A percentile compares a stretch with the other conserved stretches of the same genome.
Evolutionary conservation across 1,284 basidiomycete species (phyloP).

Genomic region (Anthracocystis panici-leucophaei): DNA sequence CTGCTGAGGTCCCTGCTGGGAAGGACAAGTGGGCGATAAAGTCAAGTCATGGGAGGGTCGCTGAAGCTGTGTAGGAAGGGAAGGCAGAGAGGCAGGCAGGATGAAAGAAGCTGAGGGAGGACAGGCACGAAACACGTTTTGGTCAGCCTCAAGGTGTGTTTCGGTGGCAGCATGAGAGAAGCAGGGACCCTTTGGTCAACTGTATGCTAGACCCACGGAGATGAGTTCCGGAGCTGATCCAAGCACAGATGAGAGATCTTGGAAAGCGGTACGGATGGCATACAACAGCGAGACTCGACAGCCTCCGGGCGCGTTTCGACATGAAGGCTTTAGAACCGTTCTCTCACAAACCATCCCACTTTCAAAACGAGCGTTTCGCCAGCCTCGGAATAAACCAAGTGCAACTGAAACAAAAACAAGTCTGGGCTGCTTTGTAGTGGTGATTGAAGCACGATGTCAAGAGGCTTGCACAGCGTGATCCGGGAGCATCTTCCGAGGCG

Average conservation of each 20-base stretch:
- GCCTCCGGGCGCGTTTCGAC: not conserved
- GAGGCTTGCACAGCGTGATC: too few relatives aligned
- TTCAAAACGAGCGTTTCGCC: too few relatives aligned
- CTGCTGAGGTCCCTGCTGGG: not conserved
- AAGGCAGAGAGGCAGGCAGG: not conserved
- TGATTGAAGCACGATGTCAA: too few relatives aligned
- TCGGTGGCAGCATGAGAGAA: not conserved
- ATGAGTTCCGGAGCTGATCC: conserved; percentile 18
- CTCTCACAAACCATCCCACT: too few relatives aligned
- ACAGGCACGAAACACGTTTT: not conserved
- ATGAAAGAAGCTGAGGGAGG: not conserved
- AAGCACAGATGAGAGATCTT: conserved; percentile 3
- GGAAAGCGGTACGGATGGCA: not conserved
- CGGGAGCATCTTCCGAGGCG: too few relatives aligned
- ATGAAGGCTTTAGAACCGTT: too few relatives aligned
- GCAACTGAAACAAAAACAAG: too few relatives aligned
- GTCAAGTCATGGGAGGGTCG: not conserved
- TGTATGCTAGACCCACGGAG: conserved; percentile 21
- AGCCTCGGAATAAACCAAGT: too few relatives aligned
- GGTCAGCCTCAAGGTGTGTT: not conserved
- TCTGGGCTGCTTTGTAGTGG: too few relatives aligned
- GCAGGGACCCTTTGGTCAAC: not conserved
- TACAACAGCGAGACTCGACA: not conserved
- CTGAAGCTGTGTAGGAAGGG: not conserved
- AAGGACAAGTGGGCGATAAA: not conserved